A percentile compares a stretch with the other conserved stretches of the same genome.
Evolutionary conservation across 202 grass and related monocot genomes (phyloP).

Genomic region (Zizania palustris): DNA sequence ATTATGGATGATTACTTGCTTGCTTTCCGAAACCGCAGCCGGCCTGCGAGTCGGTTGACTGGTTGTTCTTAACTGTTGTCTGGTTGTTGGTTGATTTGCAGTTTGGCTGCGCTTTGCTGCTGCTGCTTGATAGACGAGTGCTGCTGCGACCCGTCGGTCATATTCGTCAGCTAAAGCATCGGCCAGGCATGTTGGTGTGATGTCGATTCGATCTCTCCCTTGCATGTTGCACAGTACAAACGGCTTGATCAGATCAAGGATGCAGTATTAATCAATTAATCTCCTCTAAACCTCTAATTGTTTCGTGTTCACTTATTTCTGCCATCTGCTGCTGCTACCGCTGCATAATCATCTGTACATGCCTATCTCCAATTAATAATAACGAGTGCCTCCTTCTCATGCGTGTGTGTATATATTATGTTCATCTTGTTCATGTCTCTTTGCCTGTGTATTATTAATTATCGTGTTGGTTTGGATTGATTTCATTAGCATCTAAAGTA

Average conservation of each 20-base stretch:
- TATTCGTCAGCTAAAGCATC: constrained; percentile 57
- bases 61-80: not conserved
- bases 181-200: not conserved
- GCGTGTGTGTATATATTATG: not conserved
- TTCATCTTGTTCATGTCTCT: not conserved
- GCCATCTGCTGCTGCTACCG: not conserved
- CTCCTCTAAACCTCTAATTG: not conserved
- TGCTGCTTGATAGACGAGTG: constrained; percentile 94
- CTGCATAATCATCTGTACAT: not conserved
- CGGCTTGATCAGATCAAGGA: not conserved
- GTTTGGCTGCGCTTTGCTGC: constrained; percentile 86
- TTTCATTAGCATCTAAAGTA: not conserved
- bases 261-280: not conserved
- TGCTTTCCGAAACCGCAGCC: no score
- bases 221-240: not conserved
- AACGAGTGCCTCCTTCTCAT: not conserved
- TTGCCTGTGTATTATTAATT: not conserved
- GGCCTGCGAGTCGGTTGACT: no score
- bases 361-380: not conserved
- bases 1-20: no score
- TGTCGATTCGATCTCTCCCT: not conserved
- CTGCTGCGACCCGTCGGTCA: constrained; percentile 85
- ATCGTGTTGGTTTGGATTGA: not conserved
- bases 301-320: not conserved
- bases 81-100: constrained; percentile 22